These are phyloP conservation scores for Glebionis coronaria DNA, from an alignment of 129 eudicot species.

Conservation along the genomic window DNA sequence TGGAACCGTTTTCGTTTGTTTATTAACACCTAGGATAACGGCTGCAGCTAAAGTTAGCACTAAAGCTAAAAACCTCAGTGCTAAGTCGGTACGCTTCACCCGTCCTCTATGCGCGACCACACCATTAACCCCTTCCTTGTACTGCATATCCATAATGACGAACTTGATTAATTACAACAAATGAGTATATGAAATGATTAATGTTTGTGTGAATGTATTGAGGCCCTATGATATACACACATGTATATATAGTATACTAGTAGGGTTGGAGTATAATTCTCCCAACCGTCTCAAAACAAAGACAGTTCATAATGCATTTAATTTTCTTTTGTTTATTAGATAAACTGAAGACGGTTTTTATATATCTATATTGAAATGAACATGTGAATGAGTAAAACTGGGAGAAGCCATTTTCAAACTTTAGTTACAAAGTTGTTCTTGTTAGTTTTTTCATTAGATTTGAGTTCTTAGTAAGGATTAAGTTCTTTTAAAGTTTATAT, in stretches of 20 bases:
- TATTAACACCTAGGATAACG: slow-evolving; percentile 51
- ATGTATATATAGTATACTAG: slow-evolving; percentile 21
- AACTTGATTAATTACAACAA: not conserved
- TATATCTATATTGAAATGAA: not conserved
- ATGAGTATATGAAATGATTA: not conserved
- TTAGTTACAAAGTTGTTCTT: not conserved
- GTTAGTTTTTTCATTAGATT: no score
- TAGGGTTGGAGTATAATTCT: not conserved
- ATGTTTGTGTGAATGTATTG: not conserved
- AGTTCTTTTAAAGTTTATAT: no score
- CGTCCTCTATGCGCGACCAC: slow-evolving; percentile 10
- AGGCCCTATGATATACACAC: not conserved
- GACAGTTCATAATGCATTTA: not conserved
- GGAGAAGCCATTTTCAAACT: slow-evolving; percentile 5
- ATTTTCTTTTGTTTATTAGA: not conserved
- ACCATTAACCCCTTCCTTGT: slow-evolving; percentile 21
- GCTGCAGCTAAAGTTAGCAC: slow-evolving; percentile 50
- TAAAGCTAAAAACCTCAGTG: slow-evolving; percentile 49
- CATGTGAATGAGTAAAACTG: not conserved
- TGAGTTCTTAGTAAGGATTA: no score
- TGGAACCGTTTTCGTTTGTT: slow-evolving; percentile 40
- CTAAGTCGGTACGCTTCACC: slow-evolving; percentile 32
- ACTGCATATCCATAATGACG: slow-evolving; percentile 23
- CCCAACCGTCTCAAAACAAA: slow-evolving; percentile 19
- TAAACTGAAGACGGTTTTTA: not conserved